Evolutionary conservation across 2,329 filamentous ascomycete genomes (phyloP), one percentile per base, ranked within the genome.

Genomic region (Grosmannia penicillata): DNA sequence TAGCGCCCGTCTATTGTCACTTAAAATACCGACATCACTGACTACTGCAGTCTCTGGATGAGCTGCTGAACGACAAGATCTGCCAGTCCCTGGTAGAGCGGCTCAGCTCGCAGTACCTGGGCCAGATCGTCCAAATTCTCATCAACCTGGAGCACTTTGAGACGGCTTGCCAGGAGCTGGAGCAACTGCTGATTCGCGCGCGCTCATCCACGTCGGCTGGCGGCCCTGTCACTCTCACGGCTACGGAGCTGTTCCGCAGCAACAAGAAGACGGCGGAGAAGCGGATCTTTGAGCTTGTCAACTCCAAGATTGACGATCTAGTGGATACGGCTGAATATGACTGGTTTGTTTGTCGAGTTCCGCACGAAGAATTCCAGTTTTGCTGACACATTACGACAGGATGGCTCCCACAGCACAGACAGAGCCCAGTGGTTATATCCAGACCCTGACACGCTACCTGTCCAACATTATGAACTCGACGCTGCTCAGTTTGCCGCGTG

Each of bases 61-160:
- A 94, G 48, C 75, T 98, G n/a, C 70, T 98, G 31, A 89, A 82
- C 36, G 72, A 83, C 48, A 91, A 93, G 56, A 89, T 98, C 43
- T 96, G 89, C 66, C 75, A 83, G 50, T 84, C 82, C 5, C 70
- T 98, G 9, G 80, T 96, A 13, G 85, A 95, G 50, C 75, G 85
- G 37, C 70, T 98, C 7, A 81, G 75, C 49, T 93, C 86, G 3
- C 89, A 96, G 55, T 96, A 98, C 53, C 71, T 95, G 2, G 91
- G 91, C 3, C 91, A 98, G 56, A 96, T 98, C 47, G 91, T 98
- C 19, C 91, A 98, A 55, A 98, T 98, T 48, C 68, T 98, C 37
- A 98, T 94, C 52, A 98, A 98, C 53, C 63, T 98, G 15, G 89
- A 96, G 55, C 86, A 98, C 57, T 96, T 98, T 55, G 89, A 96